Evolutionary conservation across 1,139 yeast genomes (phyloP).

Genomic region (Candida buenavistaensis): DNA sequence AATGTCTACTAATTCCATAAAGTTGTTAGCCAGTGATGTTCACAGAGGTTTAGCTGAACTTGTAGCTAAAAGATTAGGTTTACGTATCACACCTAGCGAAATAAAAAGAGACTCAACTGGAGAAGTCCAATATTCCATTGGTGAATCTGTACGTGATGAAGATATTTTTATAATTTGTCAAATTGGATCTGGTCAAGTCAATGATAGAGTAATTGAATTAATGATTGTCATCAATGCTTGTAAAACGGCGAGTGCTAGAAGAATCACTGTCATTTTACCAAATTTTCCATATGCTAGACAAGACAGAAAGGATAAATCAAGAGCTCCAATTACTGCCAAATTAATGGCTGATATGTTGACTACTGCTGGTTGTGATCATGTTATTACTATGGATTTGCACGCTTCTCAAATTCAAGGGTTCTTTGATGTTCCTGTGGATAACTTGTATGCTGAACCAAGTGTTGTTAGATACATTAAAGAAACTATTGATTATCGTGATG

Average conservation of each 20-base stretch:
- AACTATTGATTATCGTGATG: constrained; percentile 44
- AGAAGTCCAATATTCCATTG: constrained; percentile 73
- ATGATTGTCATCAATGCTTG: constrained; percentile 75
- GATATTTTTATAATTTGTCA: constrained; percentile 93
- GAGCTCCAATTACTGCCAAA: constrained; percentile 84
- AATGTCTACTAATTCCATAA: constrained; percentile 84
- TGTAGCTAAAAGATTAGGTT: constrained; percentile 65
- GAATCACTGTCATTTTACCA: constrained; percentile 78
- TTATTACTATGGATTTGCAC: constrained; percentile 80
- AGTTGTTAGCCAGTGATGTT: constrained; percentile 85
- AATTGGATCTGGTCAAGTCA: constrained; percentile 80
- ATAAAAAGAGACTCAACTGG: constrained; percentile 71
- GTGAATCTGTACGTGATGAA: constrained; percentile 92
- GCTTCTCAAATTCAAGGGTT: constrained; percentile 87
- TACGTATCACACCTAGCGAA: constrained; percentile 63
- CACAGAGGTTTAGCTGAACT: constrained; percentile 84
- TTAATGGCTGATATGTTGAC: constrained; percentile 72
- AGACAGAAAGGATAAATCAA: constrained; percentile 76
- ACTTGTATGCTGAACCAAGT: constrained; percentile 77
- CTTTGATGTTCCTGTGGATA: constrained; percentile 79
- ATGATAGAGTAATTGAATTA: constrained; percentile 71
- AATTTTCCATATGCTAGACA: constrained; percentile 84
- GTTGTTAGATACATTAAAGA: constrained; percentile 68
- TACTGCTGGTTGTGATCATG: constrained; percentile 81
- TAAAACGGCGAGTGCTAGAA: constrained; percentile 74